These are phyloP conservation scores for Pyrenula massariospora DNA, from an alignment of 495 filamentous ascomycete genomes.

Conservation along the genomic window DNA sequence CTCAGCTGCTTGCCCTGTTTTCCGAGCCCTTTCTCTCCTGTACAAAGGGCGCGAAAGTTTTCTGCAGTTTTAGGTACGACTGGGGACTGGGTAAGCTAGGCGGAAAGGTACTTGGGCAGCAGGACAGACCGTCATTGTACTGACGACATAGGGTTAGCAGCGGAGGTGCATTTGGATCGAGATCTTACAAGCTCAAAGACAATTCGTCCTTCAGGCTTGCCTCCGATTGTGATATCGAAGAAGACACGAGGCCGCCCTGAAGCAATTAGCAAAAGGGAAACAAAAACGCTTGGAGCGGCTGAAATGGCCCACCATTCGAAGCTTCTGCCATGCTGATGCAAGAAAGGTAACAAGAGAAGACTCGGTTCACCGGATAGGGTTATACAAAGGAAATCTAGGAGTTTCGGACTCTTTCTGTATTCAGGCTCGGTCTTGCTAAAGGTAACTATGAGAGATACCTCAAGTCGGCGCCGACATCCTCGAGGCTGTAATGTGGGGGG, in stretches of 20 bases:
- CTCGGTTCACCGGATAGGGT: no score
- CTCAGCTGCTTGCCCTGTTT: constrained; percentile 76
- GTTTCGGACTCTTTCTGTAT: no score
- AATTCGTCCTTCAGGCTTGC: constrained; percentile 58
- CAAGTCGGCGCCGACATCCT: no score
- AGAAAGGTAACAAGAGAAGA: no score
- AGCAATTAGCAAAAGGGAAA: constrained; percentile 10
- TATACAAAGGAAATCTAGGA: no score
- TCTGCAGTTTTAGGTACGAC: constrained; percentile 85
- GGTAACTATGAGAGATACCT: no score
- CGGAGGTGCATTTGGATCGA: not conserved
- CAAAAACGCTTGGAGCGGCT: not conserved
- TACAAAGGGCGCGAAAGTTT: constrained; percentile 94
- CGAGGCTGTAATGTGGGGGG: no score
- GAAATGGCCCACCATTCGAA: no score
- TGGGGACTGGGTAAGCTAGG: constrained; percentile 14
- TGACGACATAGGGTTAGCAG: constrained; percentile 19
- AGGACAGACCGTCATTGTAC: constrained; percentile 60
- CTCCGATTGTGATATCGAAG: constrained; percentile 78
- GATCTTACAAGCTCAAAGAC: constrained; percentile 64
- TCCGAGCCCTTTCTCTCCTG: constrained; percentile 80
- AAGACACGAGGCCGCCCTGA: constrained; percentile 61
- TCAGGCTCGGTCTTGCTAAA: no score
- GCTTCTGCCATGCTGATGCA: no score
- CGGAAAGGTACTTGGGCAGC: not conserved